Percentiles rank a stretch among this genome's conserved stretches.
Evolutionary conservation across 768 basidiomycete genomes (phyloP).

Genomic region (Boletales sp.): DNA sequence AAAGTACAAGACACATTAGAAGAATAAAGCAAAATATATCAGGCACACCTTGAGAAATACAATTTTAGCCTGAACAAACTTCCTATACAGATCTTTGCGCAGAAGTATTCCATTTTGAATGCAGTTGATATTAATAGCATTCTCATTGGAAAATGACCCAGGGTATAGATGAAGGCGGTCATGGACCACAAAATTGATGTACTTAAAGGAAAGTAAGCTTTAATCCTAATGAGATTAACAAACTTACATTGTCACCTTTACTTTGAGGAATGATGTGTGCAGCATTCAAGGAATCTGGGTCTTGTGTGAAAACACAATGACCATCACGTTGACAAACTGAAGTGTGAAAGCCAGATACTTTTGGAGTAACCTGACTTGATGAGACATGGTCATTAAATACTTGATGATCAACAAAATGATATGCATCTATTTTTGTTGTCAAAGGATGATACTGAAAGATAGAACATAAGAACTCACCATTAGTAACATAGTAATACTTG

Average conservation of each 20-base stretch:
- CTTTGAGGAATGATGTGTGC: conserved; percentile 27
- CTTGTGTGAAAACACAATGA: background rate
- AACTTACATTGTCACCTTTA: background rate
- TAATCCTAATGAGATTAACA: background rate
- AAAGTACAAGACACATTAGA: background rate
- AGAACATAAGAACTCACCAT: too few species aligned
- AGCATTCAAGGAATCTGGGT: too few species aligned
- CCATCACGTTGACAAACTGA: background rate
- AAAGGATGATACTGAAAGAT: too few species aligned
- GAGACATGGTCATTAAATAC: too few species aligned
- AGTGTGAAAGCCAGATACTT: too few species aligned
- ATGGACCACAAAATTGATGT: background rate
- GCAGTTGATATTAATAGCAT: background rate
- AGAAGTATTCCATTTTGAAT: conserved; percentile 1
- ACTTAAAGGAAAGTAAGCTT: background rate
- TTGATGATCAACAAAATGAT: too few species aligned
- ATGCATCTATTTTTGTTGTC: too few species aligned
- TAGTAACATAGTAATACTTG: too few species aligned
- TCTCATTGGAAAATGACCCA: background rate
- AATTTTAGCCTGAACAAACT: background rate
- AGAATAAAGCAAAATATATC: background rate
- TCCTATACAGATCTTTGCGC: background rate
- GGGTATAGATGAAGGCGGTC: background rate
- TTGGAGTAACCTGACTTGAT: too few species aligned
- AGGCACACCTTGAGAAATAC: background rate